Evolutionary conservation across 306 rosid species (phyloP), one percentile per base, ranked within the genome.

Genomic region (Vachellia collinsii): DNA sequence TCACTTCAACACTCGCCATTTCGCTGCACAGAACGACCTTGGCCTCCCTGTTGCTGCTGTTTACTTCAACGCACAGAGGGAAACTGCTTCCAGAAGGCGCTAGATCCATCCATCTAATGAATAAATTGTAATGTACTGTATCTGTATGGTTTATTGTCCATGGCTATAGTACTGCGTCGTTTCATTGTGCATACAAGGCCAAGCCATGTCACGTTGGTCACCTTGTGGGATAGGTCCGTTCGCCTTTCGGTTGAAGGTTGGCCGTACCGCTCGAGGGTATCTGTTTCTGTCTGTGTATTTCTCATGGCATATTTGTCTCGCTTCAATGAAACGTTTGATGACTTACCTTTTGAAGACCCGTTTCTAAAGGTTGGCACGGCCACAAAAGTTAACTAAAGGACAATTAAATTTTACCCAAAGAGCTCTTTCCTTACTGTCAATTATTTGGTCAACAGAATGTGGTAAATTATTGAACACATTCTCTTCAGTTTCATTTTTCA

Each of bases 11-110:
- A 87, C 97, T 10, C 79, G 94, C 6, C 77, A 20, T 25, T 94
- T 94, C 38, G 88, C 95, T 0, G 88, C 80, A 12, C 84, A 86
- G 74, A 89, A 90, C 59, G 88, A 90, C 70, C 90, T 94, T 19
- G 92, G 89, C 34, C 88, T 81, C 39, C 99, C 99, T 50, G 99
- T 94, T 44, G 99, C 97, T 79, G 97, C 92, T 61, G 92, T 92
- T 11, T 94, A 86, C 82, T 94, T 93, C 91, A 91, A 94, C 76
- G 92, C 94, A 0, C 94, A 92, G 77, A 83, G 97, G 56, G 92
- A 87, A 83, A 90, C 95, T 0, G 98, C 97, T 11, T 80, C 93
- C 5, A 89, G 97, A 83, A 89, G 87, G 48, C 97, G 91, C 85
- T 88, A 86, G 79, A 20, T 56, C 62, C 25, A 19, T 19, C 62